Percentiles rank a stretch among this genome's conserved stretches.
Evolutionary conservation across 2,329 filamentous ascomycete genomes (phyloP).

Genomic region (Cladosporium colombiae): DNA sequence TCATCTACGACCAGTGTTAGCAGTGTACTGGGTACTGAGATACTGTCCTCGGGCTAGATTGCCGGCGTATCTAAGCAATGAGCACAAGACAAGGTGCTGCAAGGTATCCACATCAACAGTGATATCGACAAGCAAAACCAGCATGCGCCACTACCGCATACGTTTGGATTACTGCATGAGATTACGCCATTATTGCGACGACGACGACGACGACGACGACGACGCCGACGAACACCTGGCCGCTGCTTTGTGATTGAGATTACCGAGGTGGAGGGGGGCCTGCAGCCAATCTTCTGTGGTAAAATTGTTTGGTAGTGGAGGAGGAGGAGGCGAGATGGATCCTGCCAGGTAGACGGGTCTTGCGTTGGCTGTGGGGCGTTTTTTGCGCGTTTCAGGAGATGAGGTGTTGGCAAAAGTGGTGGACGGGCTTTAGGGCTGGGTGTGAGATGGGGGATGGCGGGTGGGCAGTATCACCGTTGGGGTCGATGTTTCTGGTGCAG

Average conservation of each 20-base stretch:
- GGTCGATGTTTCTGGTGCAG: too few species aligned
- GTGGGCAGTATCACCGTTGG: background rate
- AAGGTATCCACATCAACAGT: background rate
- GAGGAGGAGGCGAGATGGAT: background rate
- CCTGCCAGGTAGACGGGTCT: background rate
- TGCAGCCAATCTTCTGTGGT: background rate
- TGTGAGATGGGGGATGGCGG: background rate
- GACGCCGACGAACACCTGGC: background rate
- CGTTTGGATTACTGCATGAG: background rate
- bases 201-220: too few species aligned
- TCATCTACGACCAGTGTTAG: background rate
- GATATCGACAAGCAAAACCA: background rate
- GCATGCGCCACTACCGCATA: background rate
- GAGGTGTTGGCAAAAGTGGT: slow-evolving; percentile 6
- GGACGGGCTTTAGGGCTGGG: background rate
- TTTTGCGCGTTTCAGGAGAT: slow-evolving; percentile 6
- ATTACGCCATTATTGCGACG: background rate
- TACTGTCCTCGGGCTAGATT: background rate
- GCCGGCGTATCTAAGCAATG: background rate
- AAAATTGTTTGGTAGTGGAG: background rate
- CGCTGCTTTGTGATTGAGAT: background rate
- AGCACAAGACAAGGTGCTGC: background rate
- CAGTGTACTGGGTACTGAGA: background rate
- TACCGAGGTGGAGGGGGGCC: background rate
- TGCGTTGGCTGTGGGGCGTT: background rate